Base-by-base conservation (phyloP, 148 eudicot species). In the Rhododendron kiyosumense region DNA sequence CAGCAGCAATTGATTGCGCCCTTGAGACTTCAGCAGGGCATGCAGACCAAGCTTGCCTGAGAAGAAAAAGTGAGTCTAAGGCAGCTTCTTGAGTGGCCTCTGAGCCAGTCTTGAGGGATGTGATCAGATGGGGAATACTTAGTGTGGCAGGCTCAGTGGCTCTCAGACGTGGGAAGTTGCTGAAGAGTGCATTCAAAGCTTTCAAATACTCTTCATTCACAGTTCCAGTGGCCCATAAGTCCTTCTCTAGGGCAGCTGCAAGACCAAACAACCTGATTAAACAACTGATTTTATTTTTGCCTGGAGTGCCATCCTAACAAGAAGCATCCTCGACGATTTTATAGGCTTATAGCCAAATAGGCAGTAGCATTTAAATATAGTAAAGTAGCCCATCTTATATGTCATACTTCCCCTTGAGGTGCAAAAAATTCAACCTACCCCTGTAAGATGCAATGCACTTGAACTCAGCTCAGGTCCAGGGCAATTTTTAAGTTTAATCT, bases 61-160 rank as follows among this genome's bases (percentile, higher is more conserved):
- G 91, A 85, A 97, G 95, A 91, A 93, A 93, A 9, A 97, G 89
- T 18, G 99, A 93, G 86, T 97, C 98, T 90, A 97, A 90, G 41
- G 98, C 95, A 85, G 98, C 99, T 93, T 97, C 99, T 91, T 95
- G 98, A 86, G 96, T 92, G 83, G 95, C 98, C 90, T 97, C 99
- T 18, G 98, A 92, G 13, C 95, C 98, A 41, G 94, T 95, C 89
- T 97, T 97, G 79, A 97, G 96, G 78, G 98, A 94, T n/a, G 98
- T 93, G 75, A 97, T 98, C 82, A 97, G 91, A 89, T 97, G 99
- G 34, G 99, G 99, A 87, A 97, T 95, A 86, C 99, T 95, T 79
- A 97, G 94, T 45, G 99, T 97, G 86, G 99, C 99, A 69, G 99
- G 99, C 83, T 97, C 99, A 28, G 98, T 91, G 87, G 98, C 99